Evolutionary conservation across 2,329 filamentous ascomycete species (phyloP).

Genomic region (Fusarium hostae): DNA sequence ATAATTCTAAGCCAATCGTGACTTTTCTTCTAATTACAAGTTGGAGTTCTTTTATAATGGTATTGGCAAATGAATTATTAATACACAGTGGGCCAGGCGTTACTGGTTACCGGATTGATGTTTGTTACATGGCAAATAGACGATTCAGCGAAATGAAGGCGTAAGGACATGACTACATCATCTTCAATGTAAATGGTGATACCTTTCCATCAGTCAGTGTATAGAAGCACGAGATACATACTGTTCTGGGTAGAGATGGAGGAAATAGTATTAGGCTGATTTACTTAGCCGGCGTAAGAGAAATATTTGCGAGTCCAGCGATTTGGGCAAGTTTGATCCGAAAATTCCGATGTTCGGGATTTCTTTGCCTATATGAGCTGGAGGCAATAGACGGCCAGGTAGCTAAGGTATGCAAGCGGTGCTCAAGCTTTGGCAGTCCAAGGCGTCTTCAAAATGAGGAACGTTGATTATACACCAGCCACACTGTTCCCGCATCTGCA

Average conservation of each 20-base stretch:
- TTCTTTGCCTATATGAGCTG: no score
- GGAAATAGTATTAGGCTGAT: neutral
- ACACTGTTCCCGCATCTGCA: neutral
- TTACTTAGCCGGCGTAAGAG: neutral
- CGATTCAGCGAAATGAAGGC: conserved; percentile 8
- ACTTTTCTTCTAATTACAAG: neutral
- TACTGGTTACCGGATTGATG: neutral
- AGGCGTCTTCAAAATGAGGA: neutral
- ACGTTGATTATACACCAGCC: neutral
- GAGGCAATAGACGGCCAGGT: neutral
- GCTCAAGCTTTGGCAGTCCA: conserved; percentile 12
- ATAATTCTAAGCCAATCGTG: neutral
- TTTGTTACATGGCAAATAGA: conserved; percentile 1
- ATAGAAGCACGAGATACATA: neutral
- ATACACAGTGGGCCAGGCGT: neutral
- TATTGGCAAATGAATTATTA: neutral
- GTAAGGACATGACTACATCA: neutral
- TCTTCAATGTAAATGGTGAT: conserved; percentile 1
- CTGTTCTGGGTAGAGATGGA: neutral
- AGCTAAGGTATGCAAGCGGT: conserved; percentile 1
- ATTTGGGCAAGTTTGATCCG: neutral
- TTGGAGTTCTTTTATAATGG: neutral
- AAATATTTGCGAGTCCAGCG: neutral
- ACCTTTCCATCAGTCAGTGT: neutral
- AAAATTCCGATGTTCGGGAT: neutral